These are phyloP conservation scores for Stachybotrys elegans DNA, from an alignment of 2,329 filamentous ascomycete species.

Conservation along the genomic window DNA sequence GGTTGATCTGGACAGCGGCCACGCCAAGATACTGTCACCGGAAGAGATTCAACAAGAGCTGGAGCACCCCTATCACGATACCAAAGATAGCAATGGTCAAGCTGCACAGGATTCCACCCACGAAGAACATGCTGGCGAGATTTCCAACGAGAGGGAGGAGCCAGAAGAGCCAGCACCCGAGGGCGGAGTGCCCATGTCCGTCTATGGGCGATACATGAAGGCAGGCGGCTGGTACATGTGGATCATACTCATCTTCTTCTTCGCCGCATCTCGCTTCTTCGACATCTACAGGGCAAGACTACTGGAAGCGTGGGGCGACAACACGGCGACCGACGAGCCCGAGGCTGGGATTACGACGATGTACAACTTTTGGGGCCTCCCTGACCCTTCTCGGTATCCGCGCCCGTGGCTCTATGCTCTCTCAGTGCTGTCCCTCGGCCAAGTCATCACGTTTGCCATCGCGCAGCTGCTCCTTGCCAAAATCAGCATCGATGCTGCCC, in stretches of 20 bases:
- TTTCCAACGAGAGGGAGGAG: conserved; percentile 14
- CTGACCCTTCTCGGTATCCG: conserved; percentile 62
- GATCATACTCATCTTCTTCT: conserved; percentile 57
- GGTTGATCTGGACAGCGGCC: conserved; percentile 62
- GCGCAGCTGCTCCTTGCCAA: conserved; percentile 65
- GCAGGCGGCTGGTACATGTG: conserved; percentile 74
- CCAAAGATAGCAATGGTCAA: conserved; percentile 4
- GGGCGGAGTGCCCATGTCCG: conserved; percentile 67
- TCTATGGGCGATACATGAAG: conserved; percentile 83
- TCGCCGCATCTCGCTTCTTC: conserved; percentile 58
- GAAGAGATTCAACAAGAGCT: conserved; percentile 37
- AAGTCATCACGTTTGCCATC: conserved; percentile 54
- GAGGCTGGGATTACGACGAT: neutral
- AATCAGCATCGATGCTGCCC: conserved; percentile 77
- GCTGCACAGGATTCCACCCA: conserved; percentile 19
- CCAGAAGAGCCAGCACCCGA: conserved; percentile 35
- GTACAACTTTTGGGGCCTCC: conserved; percentile 33
- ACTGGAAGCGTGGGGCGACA: conserved; percentile 81
- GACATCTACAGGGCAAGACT: conserved; percentile 72
- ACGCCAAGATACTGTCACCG: conserved; percentile 42
- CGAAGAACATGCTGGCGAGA: conserved; percentile 24
- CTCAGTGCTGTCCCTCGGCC: conserved; percentile 56
- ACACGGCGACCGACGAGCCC: conserved; percentile 12
- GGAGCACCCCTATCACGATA: conserved; percentile 29
- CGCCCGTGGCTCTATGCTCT: conserved; percentile 71